These are phyloP conservation scores for Uronychia setigera DNA, from an alignment of 73 alveolate genomes.

Conservation along the genomic window DNA sequence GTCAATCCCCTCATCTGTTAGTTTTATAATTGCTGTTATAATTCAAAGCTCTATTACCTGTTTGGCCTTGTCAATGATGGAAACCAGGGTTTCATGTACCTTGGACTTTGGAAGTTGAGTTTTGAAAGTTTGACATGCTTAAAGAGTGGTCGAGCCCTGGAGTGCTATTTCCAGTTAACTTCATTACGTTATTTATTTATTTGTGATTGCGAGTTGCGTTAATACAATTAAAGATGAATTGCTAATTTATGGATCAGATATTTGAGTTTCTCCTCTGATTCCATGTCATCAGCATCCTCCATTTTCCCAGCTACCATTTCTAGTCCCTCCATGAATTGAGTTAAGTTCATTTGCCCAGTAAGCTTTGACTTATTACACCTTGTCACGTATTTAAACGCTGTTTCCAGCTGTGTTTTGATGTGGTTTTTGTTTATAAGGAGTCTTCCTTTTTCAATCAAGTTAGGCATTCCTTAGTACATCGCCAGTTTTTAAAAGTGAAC, in stretches of 20 bases:
- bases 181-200: no score
- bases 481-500: not conserved
- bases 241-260: not conserved
- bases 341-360: not conserved
- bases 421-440: not conserved
- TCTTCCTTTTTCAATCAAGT: not conserved
- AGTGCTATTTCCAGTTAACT: no score
- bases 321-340: not conserved
- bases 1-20: no score
- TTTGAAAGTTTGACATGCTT: not conserved
- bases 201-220: no score
- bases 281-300: not conserved
- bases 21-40: no score
- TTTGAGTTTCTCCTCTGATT: not conserved
- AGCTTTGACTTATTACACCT: not conserved
- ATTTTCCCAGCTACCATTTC: not conserved
- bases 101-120: no score
- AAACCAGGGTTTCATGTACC: no score
- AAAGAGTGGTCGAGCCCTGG: no score
- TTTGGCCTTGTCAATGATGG: no score
- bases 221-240: not conserved
- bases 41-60: no score
- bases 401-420: not conserved
- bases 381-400: not conserved
- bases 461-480: not conserved